Base-by-base conservation (phyloP, 176 grass and related monocot species). In the Phragmites australis region DNA sequence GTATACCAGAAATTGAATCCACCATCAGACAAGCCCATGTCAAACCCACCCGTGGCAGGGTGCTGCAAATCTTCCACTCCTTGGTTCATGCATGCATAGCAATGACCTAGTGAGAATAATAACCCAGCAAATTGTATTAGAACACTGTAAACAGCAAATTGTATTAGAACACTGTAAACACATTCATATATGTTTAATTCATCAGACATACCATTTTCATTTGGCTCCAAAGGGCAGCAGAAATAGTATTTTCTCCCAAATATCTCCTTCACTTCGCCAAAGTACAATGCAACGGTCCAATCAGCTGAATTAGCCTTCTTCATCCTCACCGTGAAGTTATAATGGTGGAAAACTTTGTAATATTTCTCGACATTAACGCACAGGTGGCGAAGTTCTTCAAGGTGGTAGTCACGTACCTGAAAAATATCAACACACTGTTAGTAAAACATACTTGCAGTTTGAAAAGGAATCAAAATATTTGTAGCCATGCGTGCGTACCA, bases 231-330 rank as follows among this genome's bases (percentile, higher is more conserved):
- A 39, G 31, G 11, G 0, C 44, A 42, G 8, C 82, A 77, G 1
- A 47, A 77, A 60, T 69, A 77, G 10, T 27, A 40, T 8, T 77
- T 84, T 1, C 11, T 19, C 11, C 82, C 52, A 70, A 47, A 77
- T 4, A 77, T 18, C 22, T 84, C 42, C 18, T 84, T 84, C 51
- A 84, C 82, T 77, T 84, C 52, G 15, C 14, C 73, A 40, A 84
- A 68, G 53, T 59, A 84, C 2, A 17, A 23, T 8, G 5, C n/a
- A 3, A 27, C 18, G 0, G 21, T 46, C 81, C 39, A 76, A 0
- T 47, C 26, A 17, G 0, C 19, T 34, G 50, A 84, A 22, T 0
- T 0, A 21, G 21, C 11, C 16, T 19, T 76, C 13, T 68, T 84
- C 27, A 47, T 68, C 40, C 46, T 76, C 21, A 84, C 30, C 6